Evolutionary conservation across 129 eudicot genomes (phyloP).

Genomic region (Oenanthe sinensis): DNA sequence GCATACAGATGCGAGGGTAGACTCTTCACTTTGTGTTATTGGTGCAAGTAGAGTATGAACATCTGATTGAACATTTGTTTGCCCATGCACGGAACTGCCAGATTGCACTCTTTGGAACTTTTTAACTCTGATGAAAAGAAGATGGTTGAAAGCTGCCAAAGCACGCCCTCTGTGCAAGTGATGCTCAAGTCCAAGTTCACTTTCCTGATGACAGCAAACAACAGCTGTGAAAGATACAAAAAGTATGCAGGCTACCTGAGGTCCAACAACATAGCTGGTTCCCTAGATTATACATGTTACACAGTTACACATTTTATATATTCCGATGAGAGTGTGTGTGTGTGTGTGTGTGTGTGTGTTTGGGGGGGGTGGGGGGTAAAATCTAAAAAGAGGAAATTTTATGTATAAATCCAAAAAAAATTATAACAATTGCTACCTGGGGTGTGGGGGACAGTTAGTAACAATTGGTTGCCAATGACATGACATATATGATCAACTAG

Average conservation of each 20-base stretch:
- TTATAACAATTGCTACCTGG: too few relatives aligned
- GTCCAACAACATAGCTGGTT: neutral
- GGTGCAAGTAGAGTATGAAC: constrained; percentile 71
- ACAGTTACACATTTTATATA: neutral
- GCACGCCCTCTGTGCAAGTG: constrained; percentile 98
- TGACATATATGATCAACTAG: neutral
- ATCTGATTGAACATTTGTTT: constrained; percentile 73
- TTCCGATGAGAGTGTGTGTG: too few relatives aligned
- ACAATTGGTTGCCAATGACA: neutral
- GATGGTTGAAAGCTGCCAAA: constrained; percentile 78
- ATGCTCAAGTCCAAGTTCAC: constrained; percentile 82
- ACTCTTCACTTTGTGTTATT: constrained; percentile 60
- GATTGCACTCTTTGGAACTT: constrained; percentile 32
- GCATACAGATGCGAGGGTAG: constrained; percentile 72
- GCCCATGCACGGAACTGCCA: constrained; percentile 47
- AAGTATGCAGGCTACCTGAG: neutral
- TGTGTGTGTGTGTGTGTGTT: too few relatives aligned
- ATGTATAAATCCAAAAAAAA: too few relatives aligned
- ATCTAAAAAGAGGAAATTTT: too few relatives aligned
- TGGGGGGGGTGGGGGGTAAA: too few relatives aligned
- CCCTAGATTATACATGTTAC: neutral
- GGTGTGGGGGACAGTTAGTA: too few relatives aligned
- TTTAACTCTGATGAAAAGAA: constrained; percentile 60
- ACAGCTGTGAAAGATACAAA: neutral
- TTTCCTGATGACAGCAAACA: constrained; percentile 45